phyloP scores from a whole-genome alignment of 805 yeast species.

The Teunomyces atbi region DNA sequence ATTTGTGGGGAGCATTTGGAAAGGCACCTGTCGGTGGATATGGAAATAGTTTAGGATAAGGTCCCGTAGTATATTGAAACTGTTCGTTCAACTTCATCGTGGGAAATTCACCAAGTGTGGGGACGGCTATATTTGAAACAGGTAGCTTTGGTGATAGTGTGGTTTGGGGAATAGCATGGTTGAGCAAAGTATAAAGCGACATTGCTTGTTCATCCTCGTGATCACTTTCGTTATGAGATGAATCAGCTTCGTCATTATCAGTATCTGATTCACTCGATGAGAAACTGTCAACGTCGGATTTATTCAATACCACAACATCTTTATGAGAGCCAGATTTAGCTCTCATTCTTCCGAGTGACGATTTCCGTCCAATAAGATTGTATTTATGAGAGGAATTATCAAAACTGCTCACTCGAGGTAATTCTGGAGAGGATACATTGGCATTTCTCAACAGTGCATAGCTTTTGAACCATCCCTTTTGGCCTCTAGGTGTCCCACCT shows the following conservation, averaged over 20 bases:
- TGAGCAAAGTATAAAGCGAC: slow-evolving; percentile 61
- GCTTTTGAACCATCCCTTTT: slow-evolving; percentile 28
- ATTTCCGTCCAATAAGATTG: slow-evolving; percentile 18
- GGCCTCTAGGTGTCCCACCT: slow-evolving; percentile 21
- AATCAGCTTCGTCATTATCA: slow-evolving; percentile 17
- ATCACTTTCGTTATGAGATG: slow-evolving; percentile 30
- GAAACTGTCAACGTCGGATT: background rate
- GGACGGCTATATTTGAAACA: slow-evolving; percentile 26
- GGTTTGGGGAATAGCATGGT: slow-evolving; percentile 22
- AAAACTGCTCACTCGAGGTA: slow-evolving; percentile 19
- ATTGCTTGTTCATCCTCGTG: slow-evolving; percentile 66
- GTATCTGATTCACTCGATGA: background rate
- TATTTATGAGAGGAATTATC: slow-evolving; percentile 28
- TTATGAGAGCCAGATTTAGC: slow-evolving; percentile 15
- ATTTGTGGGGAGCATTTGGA: background rate
- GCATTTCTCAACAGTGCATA: slow-evolving; percentile 22
- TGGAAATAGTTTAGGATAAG: slow-evolving; percentile 5
- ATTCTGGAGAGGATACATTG: slow-evolving; percentile 16
- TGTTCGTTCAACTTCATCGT: slow-evolving; percentile 32
- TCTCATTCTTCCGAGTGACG: slow-evolving; percentile 13
- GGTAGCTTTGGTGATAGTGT: slow-evolving; percentile 7
- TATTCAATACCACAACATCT: slow-evolving; percentile 7
- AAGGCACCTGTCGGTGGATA: background rate
- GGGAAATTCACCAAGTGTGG: slow-evolving; percentile 44
- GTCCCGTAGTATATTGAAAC: background rate